Evolutionary conservation across 2,329 filamentous ascomycete genomes (phyloP).

Genomic region (Sporothrix mexicana): DNA sequence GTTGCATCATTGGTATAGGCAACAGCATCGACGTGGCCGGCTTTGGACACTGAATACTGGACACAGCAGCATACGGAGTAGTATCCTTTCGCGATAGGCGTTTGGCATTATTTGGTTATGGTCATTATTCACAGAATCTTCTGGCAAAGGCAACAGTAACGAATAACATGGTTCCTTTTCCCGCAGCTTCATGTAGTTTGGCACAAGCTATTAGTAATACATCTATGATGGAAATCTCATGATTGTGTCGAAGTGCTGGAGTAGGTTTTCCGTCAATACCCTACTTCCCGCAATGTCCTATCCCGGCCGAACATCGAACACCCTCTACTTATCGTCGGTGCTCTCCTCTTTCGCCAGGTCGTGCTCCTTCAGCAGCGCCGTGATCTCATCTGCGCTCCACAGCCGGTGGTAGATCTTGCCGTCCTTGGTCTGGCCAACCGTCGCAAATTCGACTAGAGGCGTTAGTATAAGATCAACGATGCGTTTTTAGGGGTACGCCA

Average conservation of each 20-base stretch:
- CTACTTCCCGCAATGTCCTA: not conserved
- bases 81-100: no score
- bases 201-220: slow-evolving; percentile 30
- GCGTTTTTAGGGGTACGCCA: not conserved
- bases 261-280: not conserved
- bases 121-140: no score
- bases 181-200: not conserved
- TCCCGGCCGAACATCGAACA: not conserved
- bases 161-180: slow-evolving; percentile 25
- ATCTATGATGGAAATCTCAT: slow-evolving; percentile 18
- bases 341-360: slow-evolving; percentile 88
- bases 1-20: not conserved
- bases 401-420: slow-evolving; percentile 98
- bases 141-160: not conserved
- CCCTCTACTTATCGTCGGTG: slow-evolving; percentile 65
- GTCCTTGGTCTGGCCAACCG: slow-evolving; percentile 91
- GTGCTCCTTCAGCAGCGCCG: slow-evolving; percentile 90
- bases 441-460: slow-evolving; percentile 88
- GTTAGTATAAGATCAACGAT: not conserved
- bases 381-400: slow-evolving; percentile 97
- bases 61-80: not conserved
- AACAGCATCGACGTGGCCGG: not conserved
- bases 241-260: not conserved
- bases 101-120: no score
- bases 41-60: not conserved